Percentiles rank a stretch among this genome's conserved stretches.
Conservation (phyloP, 768 basidiomycete species). For the Rhodosporidiobolus odoratus region DNA sequence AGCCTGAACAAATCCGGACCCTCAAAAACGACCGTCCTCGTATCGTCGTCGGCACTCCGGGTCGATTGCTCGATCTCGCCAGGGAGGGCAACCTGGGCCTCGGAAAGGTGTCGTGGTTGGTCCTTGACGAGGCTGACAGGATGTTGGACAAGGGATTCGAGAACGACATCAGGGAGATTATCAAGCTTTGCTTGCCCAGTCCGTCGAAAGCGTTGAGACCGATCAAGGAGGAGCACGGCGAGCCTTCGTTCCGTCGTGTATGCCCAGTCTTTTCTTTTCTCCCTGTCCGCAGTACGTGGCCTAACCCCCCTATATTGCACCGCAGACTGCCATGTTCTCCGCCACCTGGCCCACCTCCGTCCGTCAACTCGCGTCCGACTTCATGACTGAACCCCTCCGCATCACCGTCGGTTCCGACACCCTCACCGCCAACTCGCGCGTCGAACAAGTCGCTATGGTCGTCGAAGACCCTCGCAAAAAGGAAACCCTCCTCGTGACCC, state of each 20-base stretch:
- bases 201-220: slow-evolving; percentile 22
- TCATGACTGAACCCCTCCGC: slow-evolving; percentile 74
- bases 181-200: slow-evolving; percentile 60
- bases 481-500: slow-evolving; percentile 37
- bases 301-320: not conserved
- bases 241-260: slow-evolving; percentile 46
- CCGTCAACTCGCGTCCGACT: slow-evolving; percentile 76
- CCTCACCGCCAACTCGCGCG: slow-evolving; percentile 83
- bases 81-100: slow-evolving; percentile 79
- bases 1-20: slow-evolving; percentile 66
- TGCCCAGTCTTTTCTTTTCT: not conserved
- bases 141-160: slow-evolving; percentile 99
- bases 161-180: slow-evolving; percentile 89
- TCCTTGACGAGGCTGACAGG: slow-evolving; percentile 94
- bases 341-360: slow-evolving; percentile 98
- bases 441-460: slow-evolving; percentile 60
- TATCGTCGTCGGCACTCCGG: slow-evolving; percentile 92
- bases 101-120: slow-evolving; percentile 78
- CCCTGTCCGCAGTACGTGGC: not conserved
- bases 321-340: slow-evolving; percentile 55
- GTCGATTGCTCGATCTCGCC: slow-evolving; percentile 84
- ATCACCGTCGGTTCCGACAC: slow-evolving; percentile 95
- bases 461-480: slow-evolving; percentile 39
- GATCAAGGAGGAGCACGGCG: slow-evolving; percentile 39
- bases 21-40: slow-evolving; percentile 53